Percentiles rank a stretch among this genome's conserved stretches.
phyloP scores from a whole-genome alignment of 495 filamentous ascomycete species.

The Haplographium delicatum region DNA sequence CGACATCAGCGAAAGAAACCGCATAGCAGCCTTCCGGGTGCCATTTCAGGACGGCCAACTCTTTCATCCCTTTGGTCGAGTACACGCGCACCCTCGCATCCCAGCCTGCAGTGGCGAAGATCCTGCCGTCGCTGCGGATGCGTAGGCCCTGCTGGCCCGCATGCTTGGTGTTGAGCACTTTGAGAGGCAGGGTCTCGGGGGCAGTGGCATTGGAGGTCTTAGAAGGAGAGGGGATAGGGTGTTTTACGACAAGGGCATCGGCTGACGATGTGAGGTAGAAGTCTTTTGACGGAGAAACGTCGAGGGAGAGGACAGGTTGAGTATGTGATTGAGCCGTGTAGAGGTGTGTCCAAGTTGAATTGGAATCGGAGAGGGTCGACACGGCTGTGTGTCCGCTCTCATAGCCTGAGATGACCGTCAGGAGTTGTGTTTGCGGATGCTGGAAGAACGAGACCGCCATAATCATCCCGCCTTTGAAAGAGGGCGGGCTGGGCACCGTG shows the following conservation, averaged over 20 bases:
- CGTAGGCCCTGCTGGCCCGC: constrained; percentile 78
- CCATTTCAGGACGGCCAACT: constrained; percentile 94
- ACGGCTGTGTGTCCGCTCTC: constrained; percentile 76
- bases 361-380: neutral
- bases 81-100: constrained; percentile 79
- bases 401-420: constrained; percentile 66
- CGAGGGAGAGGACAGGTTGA: constrained; percentile 82
- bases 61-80: constrained; percentile 71
- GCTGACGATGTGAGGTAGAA: constrained; percentile 77
- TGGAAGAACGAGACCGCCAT: constrained; percentile 72
- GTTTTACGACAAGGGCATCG: constrained; percentile 45
- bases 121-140: constrained; percentile 72
- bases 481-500: constrained; percentile 53
- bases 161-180: constrained; percentile 71
- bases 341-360: constrained; percentile 50
- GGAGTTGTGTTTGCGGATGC: constrained; percentile 19
- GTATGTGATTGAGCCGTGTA: constrained; percentile 67
- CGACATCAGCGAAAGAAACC: constrained; percentile 62
- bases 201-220: neutral
- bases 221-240: constrained; percentile 40
- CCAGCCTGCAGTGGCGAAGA: constrained; percentile 94
- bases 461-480: constrained; percentile 75
- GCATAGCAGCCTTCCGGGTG: constrained; percentile 86
- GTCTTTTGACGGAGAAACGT: constrained; percentile 43
- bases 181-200: constrained; percentile 39